phyloP scores from a whole-genome alignment of 176 grass and related monocot genomes.

The Aegilops bicornis region DNA sequence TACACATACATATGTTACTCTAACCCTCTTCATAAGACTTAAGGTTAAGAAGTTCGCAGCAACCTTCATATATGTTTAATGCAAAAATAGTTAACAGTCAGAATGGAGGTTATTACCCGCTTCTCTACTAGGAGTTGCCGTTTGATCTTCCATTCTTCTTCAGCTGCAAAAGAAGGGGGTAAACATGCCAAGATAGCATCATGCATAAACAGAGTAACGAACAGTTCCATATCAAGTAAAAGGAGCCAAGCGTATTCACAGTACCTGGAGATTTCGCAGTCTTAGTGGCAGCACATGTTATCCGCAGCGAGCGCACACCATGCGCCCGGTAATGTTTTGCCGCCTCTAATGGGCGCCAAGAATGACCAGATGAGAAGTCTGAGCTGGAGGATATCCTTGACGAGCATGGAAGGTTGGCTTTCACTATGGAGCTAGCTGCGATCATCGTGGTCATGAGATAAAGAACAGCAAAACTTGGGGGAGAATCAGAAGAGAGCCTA shows the following conservation, averaged over 20 bases:
- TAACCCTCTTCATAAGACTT: neutral
- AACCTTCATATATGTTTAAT: neutral
- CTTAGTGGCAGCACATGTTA: conserved; percentile 79
- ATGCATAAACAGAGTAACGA: conserved; percentile 15
- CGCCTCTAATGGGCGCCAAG: conserved; percentile 42
- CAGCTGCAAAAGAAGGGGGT: conserved; percentile 48
- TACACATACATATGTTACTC: neutral
- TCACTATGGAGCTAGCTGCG: conserved; percentile 58
- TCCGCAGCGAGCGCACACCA: conserved; percentile 34
- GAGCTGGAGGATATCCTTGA: conserved; percentile 57
- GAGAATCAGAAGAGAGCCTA: conserved; percentile 1
- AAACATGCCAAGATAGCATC: conserved; percentile 4
- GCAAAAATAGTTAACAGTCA: neutral
- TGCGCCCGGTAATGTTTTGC: conserved; percentile 23
- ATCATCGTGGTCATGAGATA: conserved; percentile 61
- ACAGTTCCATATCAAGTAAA: neutral
- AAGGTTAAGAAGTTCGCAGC: neutral
- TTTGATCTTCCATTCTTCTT: conserved; percentile 96
- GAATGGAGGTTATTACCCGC: conserved; percentile 44
- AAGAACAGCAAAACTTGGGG: conserved; percentile 3
- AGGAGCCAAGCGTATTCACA: neutral
- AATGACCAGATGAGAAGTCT: conserved; percentile 51
- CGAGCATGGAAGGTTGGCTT: conserved; percentile 58
- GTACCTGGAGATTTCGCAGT: conserved; percentile 85
- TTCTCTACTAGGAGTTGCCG: conserved; percentile 78